Percentiles rank a stretch among this genome's conserved stretches.
These are phyloP conservation scores for Eleusine coracana DNA, from an alignment of 176 grass and related monocot species.

Conservation along the genomic window DNA sequence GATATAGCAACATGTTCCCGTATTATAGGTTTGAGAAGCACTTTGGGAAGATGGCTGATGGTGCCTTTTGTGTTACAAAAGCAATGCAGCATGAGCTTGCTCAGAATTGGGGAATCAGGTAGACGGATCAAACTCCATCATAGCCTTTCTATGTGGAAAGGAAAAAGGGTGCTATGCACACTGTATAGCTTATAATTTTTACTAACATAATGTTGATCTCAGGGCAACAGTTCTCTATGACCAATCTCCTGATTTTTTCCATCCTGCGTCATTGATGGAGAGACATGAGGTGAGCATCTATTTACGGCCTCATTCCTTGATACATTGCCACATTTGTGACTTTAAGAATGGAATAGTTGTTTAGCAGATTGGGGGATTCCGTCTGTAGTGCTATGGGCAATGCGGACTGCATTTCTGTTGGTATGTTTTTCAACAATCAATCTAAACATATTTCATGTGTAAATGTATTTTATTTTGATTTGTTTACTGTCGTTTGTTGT, in stretches of 20 bases:
- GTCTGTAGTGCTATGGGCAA: slow-evolving; percentile 66
- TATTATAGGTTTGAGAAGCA: slow-evolving; percentile 87
- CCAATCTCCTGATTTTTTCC: slow-evolving; percentile 97
- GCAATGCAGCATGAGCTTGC: slow-evolving; percentile 98
- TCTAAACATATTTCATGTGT: slow-evolving; percentile 33
- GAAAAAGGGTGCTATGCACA: not conserved
- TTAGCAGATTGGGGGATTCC: slow-evolving; percentile 68
- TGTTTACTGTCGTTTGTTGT: slow-evolving; percentile 10
- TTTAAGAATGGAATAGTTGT: slow-evolving; percentile 68
- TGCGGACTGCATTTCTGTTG: slow-evolving; percentile 76
- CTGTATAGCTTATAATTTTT: slow-evolving; percentile 5
- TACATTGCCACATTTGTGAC: slow-evolving; percentile 36
- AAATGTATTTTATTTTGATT: slow-evolving; percentile 28
- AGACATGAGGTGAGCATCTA: slow-evolving; percentile 73
- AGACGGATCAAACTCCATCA: slow-evolving; percentile 20
- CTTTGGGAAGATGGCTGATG: slow-evolving; percentile 86
- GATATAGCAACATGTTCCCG: not conserved
- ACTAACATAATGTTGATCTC: slow-evolving; percentile 39
- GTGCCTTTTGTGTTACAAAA: slow-evolving; percentile 86
- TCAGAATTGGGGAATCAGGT: slow-evolving; percentile 99
- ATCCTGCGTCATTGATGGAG: slow-evolving; percentile 73
- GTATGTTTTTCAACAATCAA: slow-evolving; percentile 53
- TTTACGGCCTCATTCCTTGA: slow-evolving; percentile 3
- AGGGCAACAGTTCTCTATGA: slow-evolving; percentile 96
- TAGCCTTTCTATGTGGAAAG: not conserved